Evolutionary conservation across 805 yeast genomes (phyloP), one percentile per base, ranked within the genome.

Genomic region (Wickerhamomyces bisporus): DNA sequence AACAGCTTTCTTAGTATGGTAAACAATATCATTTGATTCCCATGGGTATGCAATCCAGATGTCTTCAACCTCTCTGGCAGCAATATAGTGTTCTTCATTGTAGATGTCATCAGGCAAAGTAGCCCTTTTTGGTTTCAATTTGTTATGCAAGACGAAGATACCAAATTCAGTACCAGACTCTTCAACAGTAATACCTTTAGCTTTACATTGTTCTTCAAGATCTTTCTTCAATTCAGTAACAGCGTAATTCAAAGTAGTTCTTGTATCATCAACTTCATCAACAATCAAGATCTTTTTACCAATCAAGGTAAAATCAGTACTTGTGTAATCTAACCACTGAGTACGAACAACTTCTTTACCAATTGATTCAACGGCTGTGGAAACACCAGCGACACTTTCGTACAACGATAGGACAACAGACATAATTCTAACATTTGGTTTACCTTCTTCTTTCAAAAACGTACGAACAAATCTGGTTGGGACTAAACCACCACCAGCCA

Each of bases 401-500:
- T 91, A 91, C 39, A 91, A 71, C 1, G 97, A 87, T 49, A 91
- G 71, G 25, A 93, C 94, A 50, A 91, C 86, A 34, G 98, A 97
- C 79, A 89, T 91, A 55, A 91, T 87, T 54, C 95, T 81, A 43
- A 88, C 81, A 53, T 89, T 91, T 51, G 94, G 91, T 43, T 81
- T 69, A 43, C 95, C 95, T 23, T 84, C 86, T 49, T 81, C 84
- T 63, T 89, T 91, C 50, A 91, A 70, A 64, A 91, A 93, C 2
- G 98, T 81, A 62, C 98, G 79, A 60, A 91, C 73, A 65, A 93
- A 93, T 61, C 98, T 79, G 8, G 98, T 97, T 20, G 98, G 98
- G 41, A 91, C 93, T 62, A 91, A 86, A 2, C 98, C 98, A 59
- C 98, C 96, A 52, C 96, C 96, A 56, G 95, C 98, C 55, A 91